Evolutionary conservation across 2,329 filamentous ascomycete species (phyloP).

Genomic region (Sporothrix brasiliensis): DNA sequence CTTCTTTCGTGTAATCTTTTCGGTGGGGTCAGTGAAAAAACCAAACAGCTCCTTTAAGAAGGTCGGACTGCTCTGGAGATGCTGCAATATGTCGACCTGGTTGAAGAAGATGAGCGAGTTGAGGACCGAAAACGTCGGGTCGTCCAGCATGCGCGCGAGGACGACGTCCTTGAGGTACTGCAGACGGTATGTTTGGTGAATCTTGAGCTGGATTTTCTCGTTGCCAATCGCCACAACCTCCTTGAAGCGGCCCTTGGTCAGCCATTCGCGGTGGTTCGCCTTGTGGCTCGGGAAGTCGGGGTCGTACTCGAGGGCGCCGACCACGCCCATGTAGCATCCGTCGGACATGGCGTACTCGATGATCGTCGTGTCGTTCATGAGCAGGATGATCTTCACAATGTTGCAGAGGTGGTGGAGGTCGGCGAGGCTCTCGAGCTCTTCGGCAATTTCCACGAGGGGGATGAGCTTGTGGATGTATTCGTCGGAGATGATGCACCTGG

Average conservation of each 20-base stretch:
- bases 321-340: conserved; percentile 84
- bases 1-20: conserved; percentile 75
- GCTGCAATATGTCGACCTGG: conserved; percentile 95
- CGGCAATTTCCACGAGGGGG: conserved; percentile 82
- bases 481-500: conserved; percentile 81
- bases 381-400: conserved; percentile 94
- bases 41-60: conserved; percentile 82
- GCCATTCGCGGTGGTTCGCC: conserved; percentile 92
- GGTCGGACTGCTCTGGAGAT: conserved; percentile 77
- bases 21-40: conserved; percentile 72
- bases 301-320: conserved; percentile 95
- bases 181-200: conserved; percentile 92
- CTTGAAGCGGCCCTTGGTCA: conserved; percentile 87
- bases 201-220: conserved; percentile 78
- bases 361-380: conserved; percentile 91
- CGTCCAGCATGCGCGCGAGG: conserved; percentile 90
- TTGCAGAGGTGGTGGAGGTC: conserved; percentile 93
- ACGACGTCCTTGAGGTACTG: conserved; percentile 99
- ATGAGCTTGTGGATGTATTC: conserved; percentile 87
- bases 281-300: conserved; percentile 98
- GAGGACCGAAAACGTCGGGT: conserved; percentile 94
- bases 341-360: conserved; percentile 94
- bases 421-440: conserved; percentile 82
- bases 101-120: conserved; percentile 99
- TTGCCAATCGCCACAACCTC: conserved; percentile 95